Evolutionary conservation across 78 protist species (phyloP), one percentile per base, ranked within the genome.

Genomic region (Monosiga brevicollis): DNA sequence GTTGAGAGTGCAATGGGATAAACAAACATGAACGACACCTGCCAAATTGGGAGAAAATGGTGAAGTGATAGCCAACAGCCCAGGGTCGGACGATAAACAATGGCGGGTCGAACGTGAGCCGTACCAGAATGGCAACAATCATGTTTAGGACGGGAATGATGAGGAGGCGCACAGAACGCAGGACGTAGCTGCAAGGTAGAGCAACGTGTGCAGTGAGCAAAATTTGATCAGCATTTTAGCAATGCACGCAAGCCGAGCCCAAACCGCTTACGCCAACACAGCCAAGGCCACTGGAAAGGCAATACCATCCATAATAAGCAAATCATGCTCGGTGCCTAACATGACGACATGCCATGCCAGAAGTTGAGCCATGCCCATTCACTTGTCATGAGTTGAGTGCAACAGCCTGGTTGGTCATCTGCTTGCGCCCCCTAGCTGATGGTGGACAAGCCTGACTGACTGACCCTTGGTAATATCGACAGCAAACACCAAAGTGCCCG

Each of bases 21-120:
- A 80, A 83, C 70, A 29, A 84, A 0, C 22, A 72, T 78, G 35
- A 88, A 88, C 29, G 86, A 36, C 23, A n/a, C n/a, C n/a, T n/a
- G n/a, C n/a, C n/a, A n/a, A n/a, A n/a, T n/a, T n/a, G n/a, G n/a
- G n/a, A n/a, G n/a, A n/a, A n/a, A n/a, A n/a, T n/a, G n/a, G n/a
- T n/a, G n/a, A n/a, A n/a, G n/a, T n/a, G n/a, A n/a, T n/a, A n/a
- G n/a, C n/a, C n/a, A n/a, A n/a, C n/a, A n/a, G n/a, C n/a, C n/a
- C n/a, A n/a, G n/a, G n/a, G n/a, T n/a, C n/a, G n/a, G n/a, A n/a
- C n/a, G n/a, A n/a, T n/a, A n/a, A n/a, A n/a, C n/a, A n/a, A n/a
- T n/a, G n/a, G n/a, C n/a, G n/a, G n/a, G n/a, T n/a, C n/a, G n/a
- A n/a, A n/a, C n/a, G n/a, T n/a, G n/a, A n/a, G n/a, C n/a, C n/a